phyloP scores from a whole-genome alignment of 441 rosid species.

The Gossypium gossypioides region DNA sequence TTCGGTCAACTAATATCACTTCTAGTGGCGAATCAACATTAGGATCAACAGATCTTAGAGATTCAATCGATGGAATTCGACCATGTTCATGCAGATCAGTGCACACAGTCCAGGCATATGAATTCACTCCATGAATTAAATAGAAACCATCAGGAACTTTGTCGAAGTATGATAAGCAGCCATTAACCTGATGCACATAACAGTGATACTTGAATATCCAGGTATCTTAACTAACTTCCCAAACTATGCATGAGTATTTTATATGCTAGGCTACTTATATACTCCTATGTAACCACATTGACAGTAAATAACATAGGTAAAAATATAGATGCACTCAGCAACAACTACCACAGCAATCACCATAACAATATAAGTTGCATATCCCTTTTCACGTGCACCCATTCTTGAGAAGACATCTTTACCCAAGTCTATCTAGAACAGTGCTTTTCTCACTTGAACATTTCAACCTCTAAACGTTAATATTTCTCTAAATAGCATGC shows the following conservation, averaged over 20 bases:
- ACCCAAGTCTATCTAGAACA: neutral
- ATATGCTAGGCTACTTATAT: neutral
- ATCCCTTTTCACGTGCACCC: neutral
- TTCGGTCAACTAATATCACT: constrained; percentile 70
- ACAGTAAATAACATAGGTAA: neutral
- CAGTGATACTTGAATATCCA: neutral
- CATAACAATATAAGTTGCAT: neutral
- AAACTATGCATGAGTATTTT: neutral
- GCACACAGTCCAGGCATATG: constrained; percentile 87
- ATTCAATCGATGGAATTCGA: constrained; percentile 80
- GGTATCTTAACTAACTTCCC: constrained; percentile 1
- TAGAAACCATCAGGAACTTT: constrained; percentile 97
- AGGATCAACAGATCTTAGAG: constrained; percentile 68
- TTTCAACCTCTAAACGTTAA: neutral
- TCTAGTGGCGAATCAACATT: constrained; percentile 49
- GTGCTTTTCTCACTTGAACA: neutral
- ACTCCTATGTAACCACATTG: neutral
- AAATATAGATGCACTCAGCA: neutral
- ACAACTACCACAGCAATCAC: neutral
- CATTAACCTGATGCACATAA: constrained; percentile 65
- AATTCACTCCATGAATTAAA: constrained; percentile 77
- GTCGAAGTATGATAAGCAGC: constrained; percentile 82
- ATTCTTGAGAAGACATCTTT: neutral
- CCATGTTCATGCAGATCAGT: constrained; percentile 72
- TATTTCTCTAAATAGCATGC: neutral